Evolutionary conservation across 148 eudicot genomes (phyloP).

Genomic region (Fagopyrum tataricum): DNA sequence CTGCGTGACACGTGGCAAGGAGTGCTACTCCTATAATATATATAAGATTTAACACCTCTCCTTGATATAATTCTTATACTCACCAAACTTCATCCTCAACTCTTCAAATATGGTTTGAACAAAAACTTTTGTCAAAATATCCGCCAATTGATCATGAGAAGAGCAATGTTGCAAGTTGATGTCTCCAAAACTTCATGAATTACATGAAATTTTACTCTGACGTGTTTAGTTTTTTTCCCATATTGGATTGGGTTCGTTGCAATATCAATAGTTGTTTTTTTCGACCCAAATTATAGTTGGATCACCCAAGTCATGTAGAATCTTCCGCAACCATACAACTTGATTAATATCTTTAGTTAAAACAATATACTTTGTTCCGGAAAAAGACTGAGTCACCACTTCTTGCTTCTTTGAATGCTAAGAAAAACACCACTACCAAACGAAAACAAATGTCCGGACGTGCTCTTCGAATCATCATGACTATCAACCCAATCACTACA

Average conservation of each 20-base stretch:
- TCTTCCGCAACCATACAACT: not conserved
- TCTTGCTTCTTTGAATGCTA: conserved; percentile 15
- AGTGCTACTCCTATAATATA: no score
- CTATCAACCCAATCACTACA: conserved; percentile 11
- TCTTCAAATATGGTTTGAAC: no score
- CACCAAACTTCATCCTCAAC: no score
- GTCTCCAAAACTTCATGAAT: not conserved
- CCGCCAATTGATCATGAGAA: not conserved
- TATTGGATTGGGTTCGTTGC: not conserved
- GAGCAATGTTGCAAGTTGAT: not conserved
- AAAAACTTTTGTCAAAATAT: not conserved
- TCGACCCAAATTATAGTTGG: not conserved
- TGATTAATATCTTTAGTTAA: not conserved
- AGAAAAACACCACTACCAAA: not conserved
- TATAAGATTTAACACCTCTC: no score
- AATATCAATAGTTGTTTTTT: not conserved
- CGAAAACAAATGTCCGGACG: not conserved
- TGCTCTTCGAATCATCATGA: conserved; percentile 12
- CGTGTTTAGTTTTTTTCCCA: not conserved
- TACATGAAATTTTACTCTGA: not conserved
- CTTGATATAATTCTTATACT: no score
- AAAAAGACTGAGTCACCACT: not conserved
- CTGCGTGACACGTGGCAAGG: no score
- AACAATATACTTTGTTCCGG: not conserved
- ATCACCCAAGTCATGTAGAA: not conserved